phyloP scores from a whole-genome alignment of 164 flowering plant species.

The Houttuynia cordata region DNA sequence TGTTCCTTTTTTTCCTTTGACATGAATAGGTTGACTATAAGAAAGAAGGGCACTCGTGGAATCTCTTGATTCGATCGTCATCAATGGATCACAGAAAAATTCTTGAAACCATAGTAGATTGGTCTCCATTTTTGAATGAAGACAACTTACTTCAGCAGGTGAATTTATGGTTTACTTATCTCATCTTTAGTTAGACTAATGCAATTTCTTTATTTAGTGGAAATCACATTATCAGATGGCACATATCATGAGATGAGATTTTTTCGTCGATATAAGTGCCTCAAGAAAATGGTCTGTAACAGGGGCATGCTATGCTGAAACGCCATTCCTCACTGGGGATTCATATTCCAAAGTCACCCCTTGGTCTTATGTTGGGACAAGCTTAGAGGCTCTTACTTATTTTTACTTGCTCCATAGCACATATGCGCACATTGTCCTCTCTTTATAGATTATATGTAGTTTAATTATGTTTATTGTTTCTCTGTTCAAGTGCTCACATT shows the following conservation, averaged over 20 bases:
- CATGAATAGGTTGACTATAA: slow-evolving; percentile 60
- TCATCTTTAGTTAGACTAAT: not conserved
- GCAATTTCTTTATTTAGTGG: not conserved
- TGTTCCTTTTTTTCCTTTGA: too few species aligned
- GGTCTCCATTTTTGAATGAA: slow-evolving; percentile 86
- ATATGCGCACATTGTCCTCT: not conserved
- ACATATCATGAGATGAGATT: too few species aligned
- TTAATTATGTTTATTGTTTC: not conserved
- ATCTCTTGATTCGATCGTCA: slow-evolving; percentile 35
- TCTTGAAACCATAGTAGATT: slow-evolving; percentile 55
- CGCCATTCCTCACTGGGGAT: too few species aligned
- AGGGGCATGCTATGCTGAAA: not conserved
- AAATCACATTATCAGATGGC: too few species aligned
- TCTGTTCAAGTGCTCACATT: not conserved
- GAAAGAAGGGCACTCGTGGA: slow-evolving; percentile 40
- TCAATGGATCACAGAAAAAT: slow-evolving; percentile 51
- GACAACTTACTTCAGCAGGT: slow-evolving; percentile 77
- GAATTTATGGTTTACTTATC: not conserved
- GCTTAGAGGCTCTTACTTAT: too few species aligned
- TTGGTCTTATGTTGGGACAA: too few species aligned
- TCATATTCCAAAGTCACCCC: too few species aligned
- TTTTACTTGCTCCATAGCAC: not conserved
- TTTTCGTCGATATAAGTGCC: too few species aligned
- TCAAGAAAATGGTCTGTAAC: too few species aligned
- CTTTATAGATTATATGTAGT: not conserved